Evolutionary conservation across 2,329 filamentous ascomycete species (phyloP), one percentile per base, ranked within the genome.

Genomic region (Dothiorella sarmentorum): DNA sequence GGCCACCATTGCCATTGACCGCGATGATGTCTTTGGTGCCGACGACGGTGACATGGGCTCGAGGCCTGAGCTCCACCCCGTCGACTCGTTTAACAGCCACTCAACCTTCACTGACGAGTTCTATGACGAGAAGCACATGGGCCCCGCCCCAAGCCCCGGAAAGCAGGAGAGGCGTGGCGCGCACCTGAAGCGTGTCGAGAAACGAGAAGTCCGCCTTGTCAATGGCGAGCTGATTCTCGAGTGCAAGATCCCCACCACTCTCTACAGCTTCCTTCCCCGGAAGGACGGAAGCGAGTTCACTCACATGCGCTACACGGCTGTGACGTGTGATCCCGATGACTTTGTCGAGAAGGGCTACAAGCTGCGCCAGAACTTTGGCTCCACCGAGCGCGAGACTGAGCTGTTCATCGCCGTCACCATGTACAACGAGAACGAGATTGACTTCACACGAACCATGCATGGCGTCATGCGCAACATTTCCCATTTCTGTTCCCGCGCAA

Each of bases 341-440:
- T 97, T 96, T 67, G 89, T 91, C 3, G 82, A 87, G 7, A 85
- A 87, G 62, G 93, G 92, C 1, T 99, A 97, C 78, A 94, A 95
- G 70, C 78, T 99, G 67, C 88, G 94, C 56, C 94, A 97, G 74
- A 90, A 90, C 69, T 91, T 97, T 61, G 91, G 91, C 44, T 83
- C 79, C 59, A 96, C 90, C 0, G 80, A 86, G 26, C 85, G 94
- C 62, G 92, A 97, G 73, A 97, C 93, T 0, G 94, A 99, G 74
- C 78, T 99, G 7, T 94, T 97, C 72, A 96, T 99, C 67, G 96
- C 92, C 71, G 81, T 99, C 62, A 99, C 94, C 66, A 97, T 97
- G 94, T 97, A 97, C 79, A 99, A 99, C 74, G 94, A 99, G 75
- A 90, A 97, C 74, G 94, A 97, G 71, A 90, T 96, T 67, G 85